phyloP scores from a whole-genome alignment of 148 eudicot genomes.

The Rhododendron mucronatum region DNA sequence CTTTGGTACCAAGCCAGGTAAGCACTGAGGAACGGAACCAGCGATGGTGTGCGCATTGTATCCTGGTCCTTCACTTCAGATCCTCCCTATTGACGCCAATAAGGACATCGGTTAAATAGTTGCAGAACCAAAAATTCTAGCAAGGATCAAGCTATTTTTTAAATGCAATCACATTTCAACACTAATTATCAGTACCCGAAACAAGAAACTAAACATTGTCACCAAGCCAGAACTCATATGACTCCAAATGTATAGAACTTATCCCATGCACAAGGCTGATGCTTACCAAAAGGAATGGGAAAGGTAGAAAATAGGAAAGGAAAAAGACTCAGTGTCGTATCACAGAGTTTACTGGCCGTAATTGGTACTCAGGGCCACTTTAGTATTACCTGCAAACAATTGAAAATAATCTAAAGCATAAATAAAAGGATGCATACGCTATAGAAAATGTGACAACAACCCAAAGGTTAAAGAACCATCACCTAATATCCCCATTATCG shows the following conservation, averaged over 20 bases:
- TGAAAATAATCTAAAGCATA: too few relatives aligned
- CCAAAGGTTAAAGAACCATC: too few relatives aligned
- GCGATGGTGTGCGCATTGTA: slow-evolving; percentile 65
- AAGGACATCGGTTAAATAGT: background rate
- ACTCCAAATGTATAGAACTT: background rate
- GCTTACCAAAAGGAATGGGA: background rate
- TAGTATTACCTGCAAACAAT: too few relatives aligned
- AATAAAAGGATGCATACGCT: too few relatives aligned
- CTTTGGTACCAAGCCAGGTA: slow-evolving; percentile 52
- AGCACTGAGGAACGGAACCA: slow-evolving; percentile 52
- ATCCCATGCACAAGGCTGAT: background rate
- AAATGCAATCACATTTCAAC: background rate
- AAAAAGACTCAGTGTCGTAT: background rate
- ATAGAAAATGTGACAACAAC: too few relatives aligned
- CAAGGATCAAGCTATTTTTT: background rate
- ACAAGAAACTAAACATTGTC: background rate
- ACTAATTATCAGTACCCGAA: background rate
- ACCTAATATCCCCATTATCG: too few relatives aligned
- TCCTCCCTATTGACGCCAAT: background rate
- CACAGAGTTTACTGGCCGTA: background rate
- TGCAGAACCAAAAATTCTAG: background rate
- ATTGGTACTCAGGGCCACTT: background rate
- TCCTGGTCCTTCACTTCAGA: slow-evolving; percentile 14
- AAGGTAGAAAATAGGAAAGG: background rate
- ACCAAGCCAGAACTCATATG: background rate